Evolutionary conservation across 345 rosid genomes (phyloP), one percentile per base, ranked within the genome.

Genomic region (Syzygium grande): DNA sequence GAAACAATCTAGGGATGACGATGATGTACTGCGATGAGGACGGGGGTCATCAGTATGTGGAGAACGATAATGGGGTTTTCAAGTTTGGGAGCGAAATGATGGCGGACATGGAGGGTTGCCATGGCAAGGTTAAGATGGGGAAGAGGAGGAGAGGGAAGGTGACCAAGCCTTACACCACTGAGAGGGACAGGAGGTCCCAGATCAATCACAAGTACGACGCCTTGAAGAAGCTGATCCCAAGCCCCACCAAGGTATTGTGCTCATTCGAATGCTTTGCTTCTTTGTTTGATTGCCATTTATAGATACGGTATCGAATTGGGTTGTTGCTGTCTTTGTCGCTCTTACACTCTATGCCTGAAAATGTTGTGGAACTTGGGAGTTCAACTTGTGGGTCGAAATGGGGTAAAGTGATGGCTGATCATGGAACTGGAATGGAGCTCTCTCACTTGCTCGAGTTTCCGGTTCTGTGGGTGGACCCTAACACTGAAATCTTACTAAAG

Each of bases 171-270:
- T 93, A 93, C 61, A 89, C 97, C 0, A 95, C 96, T 7, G 98
- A 97, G 80, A 92, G 97, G 34, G 93, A 96, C 85, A 90, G 95
- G 90, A 94, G 99, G 88, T 90, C 89, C 34, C 94, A 93, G 38
- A 90, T 94, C 86, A 97, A 94, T 85, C 93, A 90, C 49, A 93
- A 93, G 89, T 97, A 34, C 80, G 65, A 84, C 1, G 95, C 95
- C 30, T 89, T 97, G 92, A 93, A 90, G 87, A 68, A 85, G 30
- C 91, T 96, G 93, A 92, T 97, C 88, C 99, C 99, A 21, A 94
- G 86, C 88, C 96, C 96, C 0, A 92, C 93, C 58, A 96, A 96
- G 98, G 98, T 96, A 90, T 30, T n/a, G 73, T 54, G 6, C 77
- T 21, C 11, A 23, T 80, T 21, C 85, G 25, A 43, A 43, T 16